Percentiles rank a stretch among this genome's conserved stretches.
These are phyloP conservation scores for Pichia sp. DNA, from an alignment of 1,139 yeast species.

Conservation along the genomic window DNA sequence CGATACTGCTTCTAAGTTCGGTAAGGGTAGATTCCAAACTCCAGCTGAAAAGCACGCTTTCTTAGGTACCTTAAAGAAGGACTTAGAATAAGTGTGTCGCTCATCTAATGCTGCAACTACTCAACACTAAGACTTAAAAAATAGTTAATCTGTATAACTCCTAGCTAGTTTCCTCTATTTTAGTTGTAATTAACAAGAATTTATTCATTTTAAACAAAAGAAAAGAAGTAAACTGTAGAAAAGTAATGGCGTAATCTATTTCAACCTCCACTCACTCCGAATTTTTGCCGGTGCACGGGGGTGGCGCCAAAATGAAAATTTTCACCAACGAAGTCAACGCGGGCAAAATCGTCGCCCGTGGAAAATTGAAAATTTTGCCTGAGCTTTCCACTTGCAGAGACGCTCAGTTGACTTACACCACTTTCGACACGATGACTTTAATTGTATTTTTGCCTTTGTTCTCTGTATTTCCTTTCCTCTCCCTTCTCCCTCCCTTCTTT, in stretches of 20 bases:
- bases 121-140: neutral
- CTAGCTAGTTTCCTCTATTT: neutral
- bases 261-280: no score
- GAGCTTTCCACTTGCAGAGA: neutral
- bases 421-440: no score
- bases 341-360: conserved; percentile 2
- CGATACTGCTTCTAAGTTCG: conserved; percentile 99
- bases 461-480: no score
- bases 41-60: conserved; percentile 99
- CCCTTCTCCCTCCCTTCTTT: neutral
- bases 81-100: conserved; percentile 35
- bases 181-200: no score
- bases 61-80: conserved; percentile 99
- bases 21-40: conserved; percentile 99
- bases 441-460: no score
- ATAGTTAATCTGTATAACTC: neutral
- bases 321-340: conserved; percentile 1
- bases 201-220: no score
- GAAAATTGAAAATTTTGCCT: conserved; percentile 1
- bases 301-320: neutral
- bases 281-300: conserved; percentile 5
- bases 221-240: no score
- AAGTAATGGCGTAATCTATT: no score
- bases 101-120: neutral
- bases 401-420: neutral